A percentile compares a stretch with the other conserved stretches of the same genome.
Evolutionary conservation across 306 rosid genomes (phyloP).

Genomic region (Quercus engelmannii): DNA sequence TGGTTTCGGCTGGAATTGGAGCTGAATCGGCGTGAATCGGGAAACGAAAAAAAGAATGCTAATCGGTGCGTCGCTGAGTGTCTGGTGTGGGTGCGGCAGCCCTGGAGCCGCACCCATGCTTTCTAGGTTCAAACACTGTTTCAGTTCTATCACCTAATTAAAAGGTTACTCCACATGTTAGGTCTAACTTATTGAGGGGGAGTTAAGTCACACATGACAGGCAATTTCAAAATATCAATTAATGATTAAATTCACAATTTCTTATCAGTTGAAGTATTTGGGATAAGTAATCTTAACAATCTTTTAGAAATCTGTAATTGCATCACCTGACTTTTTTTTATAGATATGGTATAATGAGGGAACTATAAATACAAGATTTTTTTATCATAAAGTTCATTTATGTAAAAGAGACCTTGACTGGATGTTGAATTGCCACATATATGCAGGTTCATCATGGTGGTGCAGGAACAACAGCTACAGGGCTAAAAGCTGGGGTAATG

Average conservation of each 20-base stretch:
- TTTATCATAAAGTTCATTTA: background rate
- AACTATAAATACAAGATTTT: background rate
- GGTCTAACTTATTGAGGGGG: background rate
- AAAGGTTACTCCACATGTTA: background rate
- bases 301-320: background rate
- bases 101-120: too few species aligned
- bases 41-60: too few species aligned
- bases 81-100: too few species aligned
- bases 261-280: background rate
- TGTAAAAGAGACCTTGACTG: background rate
- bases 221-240: background rate
- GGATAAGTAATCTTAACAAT: background rate
- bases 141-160: background rate
- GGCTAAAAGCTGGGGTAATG: constrained; percentile 90
- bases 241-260: background rate
- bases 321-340: background rate
- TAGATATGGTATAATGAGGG: background rate
- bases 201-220: background rate
- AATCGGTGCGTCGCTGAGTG: too few species aligned
- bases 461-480: constrained; percentile 97
- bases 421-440: background rate
- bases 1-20: too few species aligned
- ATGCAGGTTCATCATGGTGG: constrained; percentile 99
- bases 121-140: background rate
- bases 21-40: too few species aligned